Percentiles rank a stretch among this genome's conserved stretches.
Conservation (phyloP, 768 basidiomycete species). For the Agaricus bisporus region DNA sequence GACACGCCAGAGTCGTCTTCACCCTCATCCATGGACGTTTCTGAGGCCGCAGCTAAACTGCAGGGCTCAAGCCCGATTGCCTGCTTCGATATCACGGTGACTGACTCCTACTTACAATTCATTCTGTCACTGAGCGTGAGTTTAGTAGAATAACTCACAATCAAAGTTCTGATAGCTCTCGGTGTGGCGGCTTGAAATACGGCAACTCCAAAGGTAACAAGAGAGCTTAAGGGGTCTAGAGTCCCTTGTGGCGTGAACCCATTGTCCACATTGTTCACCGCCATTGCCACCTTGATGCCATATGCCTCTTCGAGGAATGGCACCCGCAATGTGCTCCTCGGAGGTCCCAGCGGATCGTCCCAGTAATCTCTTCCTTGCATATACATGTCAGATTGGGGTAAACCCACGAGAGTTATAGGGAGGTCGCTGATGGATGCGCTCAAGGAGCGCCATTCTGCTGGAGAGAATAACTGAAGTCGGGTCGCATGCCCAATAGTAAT, state of each 20-base stretch:
- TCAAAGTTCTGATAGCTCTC: slow-evolving; percentile 36
- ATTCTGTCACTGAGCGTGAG: slow-evolving; percentile 2
- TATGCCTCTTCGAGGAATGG: slow-evolving; percentile 38
- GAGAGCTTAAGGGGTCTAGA: slow-evolving; percentile 46
- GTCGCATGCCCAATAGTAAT: slow-evolving; percentile 61
- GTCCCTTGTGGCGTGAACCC: slow-evolving; percentile 67
- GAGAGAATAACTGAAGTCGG: slow-evolving; percentile 45
- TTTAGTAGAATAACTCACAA: slow-evolving; percentile 29
- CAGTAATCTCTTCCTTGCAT: slow-evolving; percentile 49
- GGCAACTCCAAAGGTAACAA: slow-evolving; percentile 52
- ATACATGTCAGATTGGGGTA: slow-evolving; percentile 63
- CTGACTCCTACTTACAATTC: slow-evolving; percentile 29
- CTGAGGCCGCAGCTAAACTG: neutral
- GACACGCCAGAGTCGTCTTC: neutral
- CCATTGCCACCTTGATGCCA: slow-evolving; percentile 45
- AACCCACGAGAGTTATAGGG: slow-evolving; percentile 47
- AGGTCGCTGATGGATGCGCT: slow-evolving; percentile 33
- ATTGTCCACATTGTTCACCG: slow-evolving; percentile 62
- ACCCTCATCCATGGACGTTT: neutral
- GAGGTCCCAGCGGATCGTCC: slow-evolving; percentile 33
- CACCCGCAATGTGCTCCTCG: slow-evolving; percentile 50
- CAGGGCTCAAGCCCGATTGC: slow-evolving; percentile 31
- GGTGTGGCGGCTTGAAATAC: slow-evolving; percentile 53
- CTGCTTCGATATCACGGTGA: slow-evolving; percentile 45
- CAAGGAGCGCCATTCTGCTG: slow-evolving; percentile 38